Conservation (phyloP, 2,329 filamentous ascomycete species). For the Catunica adiposa region DNA sequence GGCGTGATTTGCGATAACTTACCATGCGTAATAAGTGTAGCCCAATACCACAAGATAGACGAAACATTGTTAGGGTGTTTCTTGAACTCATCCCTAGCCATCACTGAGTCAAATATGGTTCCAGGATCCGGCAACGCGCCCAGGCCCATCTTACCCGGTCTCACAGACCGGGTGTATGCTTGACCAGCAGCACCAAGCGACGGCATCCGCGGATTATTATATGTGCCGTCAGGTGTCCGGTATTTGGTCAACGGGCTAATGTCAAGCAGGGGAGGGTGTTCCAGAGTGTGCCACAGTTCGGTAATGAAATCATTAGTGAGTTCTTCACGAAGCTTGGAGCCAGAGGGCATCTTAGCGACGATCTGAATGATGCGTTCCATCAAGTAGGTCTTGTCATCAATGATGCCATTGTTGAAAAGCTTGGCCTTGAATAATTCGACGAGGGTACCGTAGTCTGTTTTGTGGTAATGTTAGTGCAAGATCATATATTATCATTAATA, state of each 20-base stretch:
- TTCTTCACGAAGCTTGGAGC: slow-evolving; percentile 42
- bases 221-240: slow-evolving; percentile 51
- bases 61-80: slow-evolving; percentile 57
- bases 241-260: slow-evolving; percentile 47
- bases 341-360: slow-evolving; percentile 45
- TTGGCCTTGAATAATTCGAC: slow-evolving; percentile 43
- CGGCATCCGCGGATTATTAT: slow-evolving; percentile 53
- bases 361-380: slow-evolving; percentile 61
- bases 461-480: neutral
- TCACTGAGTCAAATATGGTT: slow-evolving; percentile 44
- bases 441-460: slow-evolving; percentile 44
- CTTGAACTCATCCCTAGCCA: slow-evolving; percentile 34
- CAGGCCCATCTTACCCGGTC: slow-evolving; percentile 40
- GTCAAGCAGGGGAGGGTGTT: slow-evolving; percentile 55
- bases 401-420: slow-evolving; percentile 40
- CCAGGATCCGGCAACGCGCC: slow-evolving; percentile 51
- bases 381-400: slow-evolving; percentile 62
- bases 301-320: slow-evolving; percentile 53
- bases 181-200: slow-evolving; percentile 50
- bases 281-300: slow-evolving; percentile 53
- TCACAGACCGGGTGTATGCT: slow-evolving; percentile 48
- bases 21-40: slow-evolving; percentile 58
- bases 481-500: neutral
- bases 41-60: slow-evolving; percentile 56
- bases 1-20: slow-evolving; percentile 14